Evolutionary conservation across 495 filamentous ascomycete species (phyloP).

Genomic region (Friedmanniomyces simplex): DNA sequence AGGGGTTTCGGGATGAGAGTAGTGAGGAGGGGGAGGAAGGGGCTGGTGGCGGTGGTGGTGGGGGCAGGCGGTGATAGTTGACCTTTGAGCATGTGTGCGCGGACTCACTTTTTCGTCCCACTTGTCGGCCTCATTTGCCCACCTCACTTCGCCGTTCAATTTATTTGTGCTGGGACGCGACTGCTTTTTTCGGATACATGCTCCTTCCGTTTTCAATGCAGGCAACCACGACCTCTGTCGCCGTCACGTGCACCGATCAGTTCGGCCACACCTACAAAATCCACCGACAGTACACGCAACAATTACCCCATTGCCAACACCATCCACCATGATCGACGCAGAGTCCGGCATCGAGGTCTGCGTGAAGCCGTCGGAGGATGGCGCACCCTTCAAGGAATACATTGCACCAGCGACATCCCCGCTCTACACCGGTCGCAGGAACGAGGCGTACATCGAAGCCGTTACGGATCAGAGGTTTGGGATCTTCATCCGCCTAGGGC

Average conservation of each 20-base stretch:
- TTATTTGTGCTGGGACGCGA: too few relatives aligned
- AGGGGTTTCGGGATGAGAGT: constrained; percentile 76
- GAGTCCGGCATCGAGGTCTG: background rate
- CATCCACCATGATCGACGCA: background rate
- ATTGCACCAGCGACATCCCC: too few relatives aligned
- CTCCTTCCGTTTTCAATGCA: too few relatives aligned
- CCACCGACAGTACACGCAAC: too few relatives aligned
- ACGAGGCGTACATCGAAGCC: constrained; percentile 6
- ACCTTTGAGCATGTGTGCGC: too few relatives aligned
- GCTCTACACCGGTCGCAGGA: too few relatives aligned
- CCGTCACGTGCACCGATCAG: background rate
- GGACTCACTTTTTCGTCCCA: too few relatives aligned
- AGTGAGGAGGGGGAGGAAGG: constrained; percentile 51
- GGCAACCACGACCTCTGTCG: too few relatives aligned
- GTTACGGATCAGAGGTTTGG: constrained; percentile 6
- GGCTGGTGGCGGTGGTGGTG: constrained; percentile 1
- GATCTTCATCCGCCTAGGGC: background rate
- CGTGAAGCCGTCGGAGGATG: background rate
- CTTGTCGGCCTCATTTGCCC: too few relatives aligned
- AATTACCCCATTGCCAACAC: background rate
- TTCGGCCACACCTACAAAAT: background rate
- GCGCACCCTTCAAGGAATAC: background rate
- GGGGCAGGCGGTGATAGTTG: background rate
- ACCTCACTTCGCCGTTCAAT: too few relatives aligned
- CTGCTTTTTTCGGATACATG: too few relatives aligned